phyloP scores from a whole-genome alignment of 2,329 filamentous ascomycete genomes.

The Aureobasidium sp. region DNA sequence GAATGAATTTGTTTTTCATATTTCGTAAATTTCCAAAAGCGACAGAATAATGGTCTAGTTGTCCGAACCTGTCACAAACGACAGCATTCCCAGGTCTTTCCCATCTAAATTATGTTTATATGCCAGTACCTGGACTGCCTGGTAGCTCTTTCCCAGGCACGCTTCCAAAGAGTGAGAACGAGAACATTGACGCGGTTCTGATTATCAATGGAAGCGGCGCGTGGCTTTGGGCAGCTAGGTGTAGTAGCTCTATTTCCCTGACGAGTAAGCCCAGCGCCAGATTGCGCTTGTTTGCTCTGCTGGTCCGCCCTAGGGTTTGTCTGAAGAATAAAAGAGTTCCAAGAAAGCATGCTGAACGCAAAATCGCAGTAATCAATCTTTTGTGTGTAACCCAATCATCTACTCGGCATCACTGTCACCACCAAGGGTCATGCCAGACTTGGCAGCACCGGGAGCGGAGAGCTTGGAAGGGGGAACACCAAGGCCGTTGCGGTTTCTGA shows the following conservation, averaged over 20 bases:
- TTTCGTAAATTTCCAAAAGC: constrained; percentile 1
- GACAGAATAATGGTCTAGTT: not conserved
- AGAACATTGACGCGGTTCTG: not conserved
- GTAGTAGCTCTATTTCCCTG: not conserved
- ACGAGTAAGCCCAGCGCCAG: not conserved
- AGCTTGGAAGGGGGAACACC: constrained; percentile 49
- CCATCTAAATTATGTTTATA: constrained; percentile 8
- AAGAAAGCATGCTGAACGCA: constrained; percentile 7
- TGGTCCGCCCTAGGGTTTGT: not conserved
- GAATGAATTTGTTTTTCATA: not conserved
- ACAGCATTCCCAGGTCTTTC: not conserved
- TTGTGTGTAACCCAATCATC: not conserved
- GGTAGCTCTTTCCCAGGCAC: not conserved
- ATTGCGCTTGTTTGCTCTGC: not conserved
- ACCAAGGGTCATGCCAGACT: constrained; percentile 8
- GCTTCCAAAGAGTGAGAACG: not conserved
- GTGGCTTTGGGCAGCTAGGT: not conserved
- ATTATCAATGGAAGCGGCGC: constrained; percentile 1
- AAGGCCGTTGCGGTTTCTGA: constrained; percentile 59
- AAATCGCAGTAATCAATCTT: constrained; percentile 5
- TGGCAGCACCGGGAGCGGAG: constrained; percentile 3
- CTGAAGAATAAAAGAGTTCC: not conserved
- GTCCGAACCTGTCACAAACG: not conserved
- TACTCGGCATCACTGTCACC: constrained; percentile 12
- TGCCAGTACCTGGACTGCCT: not conserved